These are phyloP conservation scores for Raddia distichophylla DNA, from an alignment of 176 grass and related monocot genomes.

Conservation along the genomic window DNA sequence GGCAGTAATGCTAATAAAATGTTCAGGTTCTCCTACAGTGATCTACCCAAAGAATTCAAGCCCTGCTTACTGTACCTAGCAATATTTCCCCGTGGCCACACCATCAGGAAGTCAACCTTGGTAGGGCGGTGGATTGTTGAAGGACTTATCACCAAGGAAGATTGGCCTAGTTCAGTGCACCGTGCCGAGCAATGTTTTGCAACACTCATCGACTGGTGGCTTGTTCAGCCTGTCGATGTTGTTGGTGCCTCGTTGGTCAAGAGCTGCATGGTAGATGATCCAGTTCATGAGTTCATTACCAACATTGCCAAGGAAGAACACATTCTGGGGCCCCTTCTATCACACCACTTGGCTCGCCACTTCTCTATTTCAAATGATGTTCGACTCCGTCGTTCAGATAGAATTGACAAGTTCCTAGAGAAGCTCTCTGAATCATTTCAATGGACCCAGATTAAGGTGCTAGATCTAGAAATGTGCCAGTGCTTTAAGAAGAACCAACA, in stretches of 20 bases:
- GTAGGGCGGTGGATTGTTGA: slow-evolving; percentile 2
- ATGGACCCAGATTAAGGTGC: slow-evolving; percentile 8
- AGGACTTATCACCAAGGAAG: not conserved
- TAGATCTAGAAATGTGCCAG: not conserved
- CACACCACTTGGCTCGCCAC: slow-evolving; percentile 17
- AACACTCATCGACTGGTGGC: not conserved
- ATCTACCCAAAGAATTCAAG: not conserved
- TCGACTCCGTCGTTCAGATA: not conserved
- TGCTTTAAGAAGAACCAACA: not conserved
- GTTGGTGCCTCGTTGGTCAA: not conserved
- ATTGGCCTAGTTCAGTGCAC: not conserved
- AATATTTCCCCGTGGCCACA: not conserved
- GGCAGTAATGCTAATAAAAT: not conserved
- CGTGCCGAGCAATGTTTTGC: not conserved
- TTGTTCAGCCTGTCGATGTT: not conserved
- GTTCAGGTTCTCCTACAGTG: not conserved
- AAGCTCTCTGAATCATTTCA: not conserved
- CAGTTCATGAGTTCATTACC: slow-evolving; percentile 13
- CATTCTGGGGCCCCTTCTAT: not conserved
- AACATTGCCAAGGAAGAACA: not conserved
- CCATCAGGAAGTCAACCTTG: not conserved
- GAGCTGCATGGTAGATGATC: not conserved
- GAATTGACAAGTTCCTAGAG: not conserved
- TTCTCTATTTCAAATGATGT: slow-evolving; percentile 30
- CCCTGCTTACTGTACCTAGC: not conserved